Percentiles rank a stretch among this genome's conserved stretches.
Evolutionary conservation across 2,329 filamentous ascomycete species (phyloP).

Genomic region (Ascocoryne sarcoides): DNA sequence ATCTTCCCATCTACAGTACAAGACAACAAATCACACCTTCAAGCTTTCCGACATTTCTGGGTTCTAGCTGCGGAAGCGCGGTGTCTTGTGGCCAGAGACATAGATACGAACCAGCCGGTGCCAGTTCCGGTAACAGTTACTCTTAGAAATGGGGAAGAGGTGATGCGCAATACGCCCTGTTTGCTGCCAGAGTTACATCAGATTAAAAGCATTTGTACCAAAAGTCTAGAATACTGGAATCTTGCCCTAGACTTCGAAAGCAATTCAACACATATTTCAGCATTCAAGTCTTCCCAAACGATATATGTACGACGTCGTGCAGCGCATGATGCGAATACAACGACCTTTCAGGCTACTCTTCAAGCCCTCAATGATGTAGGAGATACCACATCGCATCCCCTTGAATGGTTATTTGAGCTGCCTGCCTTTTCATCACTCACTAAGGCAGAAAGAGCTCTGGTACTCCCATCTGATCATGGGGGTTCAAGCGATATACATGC

Average conservation of each 20-base stretch:
- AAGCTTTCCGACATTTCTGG: conserved; percentile 97
- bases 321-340: conserved; percentile 44
- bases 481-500: conserved; percentile 36
- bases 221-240: conserved; percentile 56
- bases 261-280: conserved; percentile 45
- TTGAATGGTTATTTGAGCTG: conserved; percentile 56
- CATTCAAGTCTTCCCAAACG: conserved; percentile 53
- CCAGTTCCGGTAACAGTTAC: conserved; percentile 59
- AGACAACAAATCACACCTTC: conserved; percentile 89
- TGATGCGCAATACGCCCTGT: conserved; percentile 29
- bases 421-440: conserved; percentile 44
- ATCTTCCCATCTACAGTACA: conserved; percentile 82
- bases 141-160: conserved; percentile 19
- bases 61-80: conserved; percentile 84
- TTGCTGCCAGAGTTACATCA: conserved; percentile 38
- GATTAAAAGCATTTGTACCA: conserved; percentile 40
- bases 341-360: conserved; percentile 53
- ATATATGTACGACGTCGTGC: conserved; percentile 54
- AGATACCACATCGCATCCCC: conserved; percentile 37
- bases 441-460: conserved; percentile 46
- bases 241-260: conserved; percentile 54
- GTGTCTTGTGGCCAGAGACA: conserved; percentile 80
- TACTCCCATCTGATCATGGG: conserved; percentile 37
- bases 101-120: conserved; percentile 73
- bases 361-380: conserved; percentile 53